Percentiles rank a stretch among this genome's conserved stretches.
Evolutionary conservation across 371 early-diverging fungal species (phyloP).

Genomic region (Apophysomyces sp.): DNA sequence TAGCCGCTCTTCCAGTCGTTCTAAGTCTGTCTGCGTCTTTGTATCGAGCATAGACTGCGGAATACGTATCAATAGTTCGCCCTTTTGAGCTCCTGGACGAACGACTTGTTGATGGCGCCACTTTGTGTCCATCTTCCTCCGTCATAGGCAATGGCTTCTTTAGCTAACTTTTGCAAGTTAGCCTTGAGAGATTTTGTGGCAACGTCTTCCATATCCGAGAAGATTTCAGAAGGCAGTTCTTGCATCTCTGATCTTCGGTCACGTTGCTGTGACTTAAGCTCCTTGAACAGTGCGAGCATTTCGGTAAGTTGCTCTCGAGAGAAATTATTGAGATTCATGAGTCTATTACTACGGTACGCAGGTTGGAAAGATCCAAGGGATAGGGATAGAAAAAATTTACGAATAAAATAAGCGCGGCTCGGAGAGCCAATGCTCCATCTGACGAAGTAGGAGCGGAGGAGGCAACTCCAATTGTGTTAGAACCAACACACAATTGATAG

Average conservation of each 20-base stretch:
- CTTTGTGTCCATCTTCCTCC: conserved; percentile 5
- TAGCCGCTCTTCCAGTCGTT: conserved; percentile 3
- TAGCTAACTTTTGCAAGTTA: not conserved
- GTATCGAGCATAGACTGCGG: not conserved
- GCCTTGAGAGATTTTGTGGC: not conserved
- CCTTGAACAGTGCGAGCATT: not conserved
- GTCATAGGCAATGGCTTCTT: not conserved
- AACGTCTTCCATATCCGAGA: not conserved
- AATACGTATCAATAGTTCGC: not conserved
- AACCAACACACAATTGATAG: conserved; percentile 1
- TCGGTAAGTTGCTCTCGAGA: not conserved
- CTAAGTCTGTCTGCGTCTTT: not conserved
- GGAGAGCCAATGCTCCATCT: not conserved
- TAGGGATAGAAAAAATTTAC: not conserved
- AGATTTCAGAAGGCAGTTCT: not conserved
- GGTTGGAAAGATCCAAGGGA: not conserved
- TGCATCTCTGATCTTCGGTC: no score
- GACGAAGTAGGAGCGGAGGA: not conserved
- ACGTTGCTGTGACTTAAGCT: not conserved
- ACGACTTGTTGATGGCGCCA: not conserved
- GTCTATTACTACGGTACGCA: not conserved
- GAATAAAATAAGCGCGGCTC: conserved; percentile 3
- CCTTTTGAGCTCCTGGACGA: not conserved
- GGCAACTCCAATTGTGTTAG: not conserved
- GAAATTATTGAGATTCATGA: not conserved